These are phyloP conservation scores for Metschnikowia anglica DNA, from an alignment of 805 yeast genomes.

Conservation along the genomic window DNA sequence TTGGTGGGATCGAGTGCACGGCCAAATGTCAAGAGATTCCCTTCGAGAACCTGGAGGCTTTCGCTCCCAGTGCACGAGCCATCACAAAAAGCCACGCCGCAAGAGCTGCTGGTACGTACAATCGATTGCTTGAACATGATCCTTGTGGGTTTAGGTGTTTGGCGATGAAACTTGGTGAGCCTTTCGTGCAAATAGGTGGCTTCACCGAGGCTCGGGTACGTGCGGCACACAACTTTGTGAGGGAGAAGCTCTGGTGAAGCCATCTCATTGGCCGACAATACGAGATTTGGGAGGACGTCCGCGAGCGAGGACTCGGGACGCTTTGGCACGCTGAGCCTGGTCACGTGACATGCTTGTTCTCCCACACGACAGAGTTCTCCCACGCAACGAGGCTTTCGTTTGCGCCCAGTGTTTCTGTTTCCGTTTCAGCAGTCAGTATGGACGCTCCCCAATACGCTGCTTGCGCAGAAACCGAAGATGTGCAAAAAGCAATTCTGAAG, in stretches of 20 bases:
- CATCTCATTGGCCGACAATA: slow-evolving; percentile 9
- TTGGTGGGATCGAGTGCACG: too few relatives aligned
- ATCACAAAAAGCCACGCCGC: too few relatives aligned
- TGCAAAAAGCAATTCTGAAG: too few relatives aligned
- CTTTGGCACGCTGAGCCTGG: not conserved
- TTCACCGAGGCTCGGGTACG: slow-evolving; percentile 23
- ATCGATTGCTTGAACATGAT: slow-evolving; percentile 43
- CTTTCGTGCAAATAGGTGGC: slow-evolving; percentile 6
- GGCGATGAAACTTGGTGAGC: slow-evolving; percentile 1
- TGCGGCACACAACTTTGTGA: slow-evolving; percentile 13
- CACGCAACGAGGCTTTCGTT: too few relatives aligned
- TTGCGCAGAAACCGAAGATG: too few relatives aligned
- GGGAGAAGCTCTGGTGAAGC: slow-evolving; percentile 3
- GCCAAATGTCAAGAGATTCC: too few relatives aligned
- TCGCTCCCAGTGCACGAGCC: too few relatives aligned
- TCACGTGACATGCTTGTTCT: not conserved
- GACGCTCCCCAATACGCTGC: too few relatives aligned
- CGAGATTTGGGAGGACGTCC: not conserved
- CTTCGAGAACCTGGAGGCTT: too few relatives aligned
- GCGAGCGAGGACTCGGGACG: not conserved
- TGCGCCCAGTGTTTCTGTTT: too few relatives aligned
- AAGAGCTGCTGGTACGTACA: slow-evolving; percentile 32
- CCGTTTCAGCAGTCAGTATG: too few relatives aligned
- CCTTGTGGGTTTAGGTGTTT: slow-evolving; percentile 3
- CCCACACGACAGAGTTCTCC: not conserved